These are phyloP conservation scores for Senna siamea DNA, from an alignment of 306 rosid species.

Conservation along the genomic window DNA sequence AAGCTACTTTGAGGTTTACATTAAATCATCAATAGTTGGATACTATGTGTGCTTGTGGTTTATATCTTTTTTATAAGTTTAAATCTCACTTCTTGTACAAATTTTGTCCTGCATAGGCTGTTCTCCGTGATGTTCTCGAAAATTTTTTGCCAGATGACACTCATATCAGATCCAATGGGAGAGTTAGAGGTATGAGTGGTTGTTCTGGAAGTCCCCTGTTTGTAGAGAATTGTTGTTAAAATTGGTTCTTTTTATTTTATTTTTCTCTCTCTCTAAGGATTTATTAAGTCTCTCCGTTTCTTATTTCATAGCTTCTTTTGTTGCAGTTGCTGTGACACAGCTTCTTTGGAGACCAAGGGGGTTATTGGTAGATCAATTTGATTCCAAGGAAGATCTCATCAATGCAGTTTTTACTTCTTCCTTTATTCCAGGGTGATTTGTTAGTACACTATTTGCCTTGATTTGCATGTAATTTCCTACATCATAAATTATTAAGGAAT, in stretches of 20 bases:
- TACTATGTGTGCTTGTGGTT: slow-evolving; percentile 3
- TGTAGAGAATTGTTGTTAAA: not conserved
- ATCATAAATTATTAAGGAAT: slow-evolving; percentile 13
- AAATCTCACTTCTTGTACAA: slow-evolving; percentile 13
- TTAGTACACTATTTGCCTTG: slow-evolving; percentile 34
- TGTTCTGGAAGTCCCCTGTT: not conserved
- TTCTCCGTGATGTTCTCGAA: slow-evolving; percentile 78
- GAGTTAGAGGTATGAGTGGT: slow-evolving; percentile 77
- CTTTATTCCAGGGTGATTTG: slow-evolving; percentile 95
- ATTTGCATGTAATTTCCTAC: slow-evolving; percentile 28
- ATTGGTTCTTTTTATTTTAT: not conserved
- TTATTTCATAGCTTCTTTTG: slow-evolving; percentile 31
- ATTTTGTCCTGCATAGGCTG: slow-evolving; percentile 67
- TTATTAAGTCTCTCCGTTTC: slow-evolving; percentile 8
- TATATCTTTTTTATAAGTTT: not conserved
- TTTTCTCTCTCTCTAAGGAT: not conserved
- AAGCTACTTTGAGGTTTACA: not conserved
- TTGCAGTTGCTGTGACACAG: slow-evolving; percentile 91
- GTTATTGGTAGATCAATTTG: slow-evolving; percentile 88
- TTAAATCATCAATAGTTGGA: not conserved
- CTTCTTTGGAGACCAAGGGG: slow-evolving; percentile 95
- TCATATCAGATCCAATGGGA: slow-evolving; percentile 82
- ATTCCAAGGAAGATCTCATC: slow-evolving; percentile 97
- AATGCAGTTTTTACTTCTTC: slow-evolving; percentile 96
- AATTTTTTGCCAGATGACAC: slow-evolving; percentile 82